phyloP scores from a whole-genome alignment of 1,139 yeast genomes.

The Hansenula anomala region DNA sequence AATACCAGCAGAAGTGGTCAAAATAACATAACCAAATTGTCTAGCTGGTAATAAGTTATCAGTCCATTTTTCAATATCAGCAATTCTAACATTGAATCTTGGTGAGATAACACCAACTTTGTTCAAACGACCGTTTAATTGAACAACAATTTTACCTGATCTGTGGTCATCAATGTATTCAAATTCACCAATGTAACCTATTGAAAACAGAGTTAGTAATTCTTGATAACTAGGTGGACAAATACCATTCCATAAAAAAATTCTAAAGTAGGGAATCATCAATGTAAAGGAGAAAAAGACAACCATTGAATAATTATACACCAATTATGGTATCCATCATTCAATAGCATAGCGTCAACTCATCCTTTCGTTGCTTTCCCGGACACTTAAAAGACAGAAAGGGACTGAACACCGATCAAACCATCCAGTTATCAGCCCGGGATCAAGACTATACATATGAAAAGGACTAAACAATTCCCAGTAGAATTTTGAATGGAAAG shows the following conservation, averaged over 20 bases:
- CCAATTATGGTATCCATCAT: background rate
- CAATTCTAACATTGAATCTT: conserved; percentile 93
- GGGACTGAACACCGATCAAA: conserved; percentile 84
- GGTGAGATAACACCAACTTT: conserved; percentile 98
- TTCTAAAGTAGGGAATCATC: background rate
- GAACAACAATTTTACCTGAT: conserved; percentile 96
- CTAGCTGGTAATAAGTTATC: conserved; percentile 97
- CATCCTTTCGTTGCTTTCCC: conserved; percentile 40
- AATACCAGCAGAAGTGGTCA: conserved; percentile 98
- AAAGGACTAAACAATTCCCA: background rate
- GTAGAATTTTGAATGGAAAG: too few relatives aligned
- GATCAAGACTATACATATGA: background rate
- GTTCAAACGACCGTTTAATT: conserved; percentile 96
- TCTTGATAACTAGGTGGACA: too few relatives aligned
- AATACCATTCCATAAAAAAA: too few relatives aligned
- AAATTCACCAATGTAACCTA: conserved; percentile 96
- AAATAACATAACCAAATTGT: conserved; percentile 95
- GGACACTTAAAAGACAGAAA: conserved; percentile 96
- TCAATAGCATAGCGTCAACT: background rate
- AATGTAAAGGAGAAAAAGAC: background rate
- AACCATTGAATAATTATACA: background rate
- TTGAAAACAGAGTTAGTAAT: conserved; percentile 15
- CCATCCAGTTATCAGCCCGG: conserved; percentile 99
- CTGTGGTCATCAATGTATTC: conserved; percentile 99
- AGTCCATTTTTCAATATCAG: conserved; percentile 96